A percentile compares a stretch with the other conserved stretches of the same genome.
These are phyloP conservation scores for Hypomontagnella monticulosa DNA, from an alignment of 495 filamentous ascomycete species.

Conservation along the genomic window DNA sequence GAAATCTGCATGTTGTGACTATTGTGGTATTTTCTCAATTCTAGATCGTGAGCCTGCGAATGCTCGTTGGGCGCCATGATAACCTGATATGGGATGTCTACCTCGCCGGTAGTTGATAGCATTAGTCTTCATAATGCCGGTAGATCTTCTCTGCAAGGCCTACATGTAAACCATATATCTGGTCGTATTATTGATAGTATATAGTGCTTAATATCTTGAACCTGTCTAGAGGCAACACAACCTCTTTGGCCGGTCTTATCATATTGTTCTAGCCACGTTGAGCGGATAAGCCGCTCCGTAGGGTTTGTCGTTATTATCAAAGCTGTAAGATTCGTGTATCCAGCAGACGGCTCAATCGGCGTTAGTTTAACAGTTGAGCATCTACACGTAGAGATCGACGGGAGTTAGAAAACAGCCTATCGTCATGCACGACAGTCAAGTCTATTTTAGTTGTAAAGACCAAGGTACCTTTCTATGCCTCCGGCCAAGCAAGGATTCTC, in stretches of 20 bases:
- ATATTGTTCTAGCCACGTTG: constrained; percentile 9
- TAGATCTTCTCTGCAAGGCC: constrained; percentile 14
- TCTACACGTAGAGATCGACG: constrained; percentile 4
- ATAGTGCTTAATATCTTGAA: constrained; percentile 17
- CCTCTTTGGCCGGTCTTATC: constrained; percentile 14
- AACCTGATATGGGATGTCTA: constrained; percentile 23
- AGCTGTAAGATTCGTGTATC: not conserved
- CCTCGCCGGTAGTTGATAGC: constrained; percentile 20
- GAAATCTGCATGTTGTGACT: not conserved
- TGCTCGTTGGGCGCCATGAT: not conserved
- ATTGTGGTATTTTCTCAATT: not conserved
- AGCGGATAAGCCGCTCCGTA: constrained; percentile 18
- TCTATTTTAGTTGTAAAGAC: not conserved
- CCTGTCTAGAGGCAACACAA: not conserved
- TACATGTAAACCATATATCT: constrained; percentile 11
- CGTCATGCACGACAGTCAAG: constrained; percentile 6
- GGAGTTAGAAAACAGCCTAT: not conserved
- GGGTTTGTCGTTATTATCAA: not conserved
- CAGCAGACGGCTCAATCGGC: constrained; percentile 16
- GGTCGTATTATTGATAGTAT: constrained; percentile 20
- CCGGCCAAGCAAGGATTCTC: constrained; percentile 7
- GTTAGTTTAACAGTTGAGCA: not conserved
- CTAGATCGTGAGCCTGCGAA: not conserved
- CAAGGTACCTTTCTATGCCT: constrained; percentile 7
- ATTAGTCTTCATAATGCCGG: constrained; percentile 21